A percentile compares a stretch with the other conserved stretches of the same genome.
These are phyloP conservation scores for Acanthamoeba healyi DNA, from an alignment of 208 protist species.

Conservation along the genomic window DNA sequence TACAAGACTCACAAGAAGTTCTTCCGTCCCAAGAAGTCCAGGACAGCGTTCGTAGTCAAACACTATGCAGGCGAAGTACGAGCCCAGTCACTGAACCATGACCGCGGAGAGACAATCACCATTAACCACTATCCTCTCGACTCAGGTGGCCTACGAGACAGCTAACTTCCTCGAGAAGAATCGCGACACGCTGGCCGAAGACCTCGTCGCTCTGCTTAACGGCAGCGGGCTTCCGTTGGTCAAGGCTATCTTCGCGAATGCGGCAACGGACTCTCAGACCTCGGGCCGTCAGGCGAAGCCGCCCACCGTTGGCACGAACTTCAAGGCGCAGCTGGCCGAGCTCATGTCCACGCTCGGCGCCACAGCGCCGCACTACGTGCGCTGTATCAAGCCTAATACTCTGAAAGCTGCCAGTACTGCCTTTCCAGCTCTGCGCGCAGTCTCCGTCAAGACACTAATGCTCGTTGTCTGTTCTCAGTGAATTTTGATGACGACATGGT, in stretches of 20 bases:
- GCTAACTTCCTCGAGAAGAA: slow-evolving; percentile 90
- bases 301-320: slow-evolving; percentile 38
- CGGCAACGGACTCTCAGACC: neutral
- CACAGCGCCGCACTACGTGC: slow-evolving; percentile 88
- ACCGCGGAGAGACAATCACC: too few relatives aligned
- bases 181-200: slow-evolving; percentile 87
- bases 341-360: slow-evolving; percentile 85
- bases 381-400: slow-evolving; percentile 92
- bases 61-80: slow-evolving; percentile 90
- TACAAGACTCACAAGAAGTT: slow-evolving; percentile 77
- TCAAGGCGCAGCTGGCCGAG: slow-evolving; percentile 80
- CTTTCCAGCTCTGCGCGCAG: neutral
- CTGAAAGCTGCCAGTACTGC: neutral
- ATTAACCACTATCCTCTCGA: too few relatives aligned
- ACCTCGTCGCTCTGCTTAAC: slow-evolving; percentile 62
- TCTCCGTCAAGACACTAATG: neutral
- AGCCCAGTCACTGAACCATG: too few relatives aligned
- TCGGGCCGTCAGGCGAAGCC: neutral
- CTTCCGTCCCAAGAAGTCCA: slow-evolving; percentile 73
- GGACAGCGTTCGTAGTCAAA: slow-evolving; percentile 82
- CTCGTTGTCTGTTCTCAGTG: neutral
- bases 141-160: slow-evolving; percentile 87
- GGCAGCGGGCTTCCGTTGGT: neutral
- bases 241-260: neutral
- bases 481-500: slow-evolving; percentile 62